Conservation (phyloP, 139 green algal species). For the Desmodesmus armatus region DNA sequence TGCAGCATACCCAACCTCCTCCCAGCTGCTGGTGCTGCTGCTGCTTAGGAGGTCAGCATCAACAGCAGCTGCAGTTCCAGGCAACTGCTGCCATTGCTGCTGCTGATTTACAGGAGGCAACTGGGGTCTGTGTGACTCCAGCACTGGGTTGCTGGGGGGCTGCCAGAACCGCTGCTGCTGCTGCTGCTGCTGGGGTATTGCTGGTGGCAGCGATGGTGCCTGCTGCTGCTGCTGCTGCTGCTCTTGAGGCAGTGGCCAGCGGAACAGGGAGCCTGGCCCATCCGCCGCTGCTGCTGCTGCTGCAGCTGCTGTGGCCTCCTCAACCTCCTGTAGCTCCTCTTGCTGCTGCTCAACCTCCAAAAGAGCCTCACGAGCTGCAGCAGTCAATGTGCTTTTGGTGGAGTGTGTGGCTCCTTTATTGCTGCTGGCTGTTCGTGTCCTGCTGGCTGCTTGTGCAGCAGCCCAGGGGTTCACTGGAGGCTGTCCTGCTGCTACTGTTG, state of each 20-base stretch:
- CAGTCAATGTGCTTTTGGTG: too few species aligned
- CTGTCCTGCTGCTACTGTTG: conserved; percentile 12
- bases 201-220: not conserved
- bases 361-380: too few species aligned
- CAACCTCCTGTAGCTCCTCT: not conserved
- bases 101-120: too few species aligned
- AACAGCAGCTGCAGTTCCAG: not conserved
- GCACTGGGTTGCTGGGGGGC: not conserved
- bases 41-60: not conserved
- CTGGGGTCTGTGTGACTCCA: not conserved
- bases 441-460: not conserved
- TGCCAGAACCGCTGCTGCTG: not conserved
- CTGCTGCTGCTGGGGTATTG: too few species aligned
- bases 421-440: too few species aligned
- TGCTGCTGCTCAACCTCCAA: not conserved
- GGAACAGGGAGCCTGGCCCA: too few species aligned
- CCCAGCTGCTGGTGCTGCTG: not conserved
- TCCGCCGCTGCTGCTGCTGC: not conserved
- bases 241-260: too few species aligned
- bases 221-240: not conserved
- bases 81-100: not conserved
- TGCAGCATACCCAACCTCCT: not conserved
- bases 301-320: not conserved
- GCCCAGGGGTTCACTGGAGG: not conserved
- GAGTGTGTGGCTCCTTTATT: too few species aligned